A percentile compares a stretch with the other conserved stretches of the same genome.
These are phyloP conservation scores for Phyllosticta paracitricarpa DNA, from an alignment of 2,329 filamentous ascomycete genomes.

Conservation along the genomic window DNA sequence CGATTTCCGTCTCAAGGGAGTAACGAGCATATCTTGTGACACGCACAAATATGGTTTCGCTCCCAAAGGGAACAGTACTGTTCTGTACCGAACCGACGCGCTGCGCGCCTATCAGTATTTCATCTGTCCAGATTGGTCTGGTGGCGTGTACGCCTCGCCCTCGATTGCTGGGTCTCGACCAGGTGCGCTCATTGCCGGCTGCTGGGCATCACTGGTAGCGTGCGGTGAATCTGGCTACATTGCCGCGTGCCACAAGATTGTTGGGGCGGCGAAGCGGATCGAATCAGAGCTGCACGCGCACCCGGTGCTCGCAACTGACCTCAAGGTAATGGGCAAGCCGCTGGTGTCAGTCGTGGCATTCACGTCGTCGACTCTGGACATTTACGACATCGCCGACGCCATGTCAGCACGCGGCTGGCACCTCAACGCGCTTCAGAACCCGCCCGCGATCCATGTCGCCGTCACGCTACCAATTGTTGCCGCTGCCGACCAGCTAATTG, in stretches of 20 bases:
- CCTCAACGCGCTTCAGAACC: slow-evolving; percentile 84
- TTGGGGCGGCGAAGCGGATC: slow-evolving; percentile 77
- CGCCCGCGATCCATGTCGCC: slow-evolving; percentile 86
- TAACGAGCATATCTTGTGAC: slow-evolving; percentile 91
- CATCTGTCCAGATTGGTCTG: slow-evolving; percentile 87
- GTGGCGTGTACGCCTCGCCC: slow-evolving; percentile 90
- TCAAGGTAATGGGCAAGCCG: slow-evolving; percentile 74
- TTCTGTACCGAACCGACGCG: slow-evolving; percentile 73
- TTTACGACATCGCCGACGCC: slow-evolving; percentile 88
- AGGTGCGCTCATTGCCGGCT: slow-evolving; percentile 87
- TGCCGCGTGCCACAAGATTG: slow-evolving; percentile 75
- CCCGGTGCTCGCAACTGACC: slow-evolving; percentile 57
- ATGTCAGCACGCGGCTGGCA: slow-evolving; percentile 87
- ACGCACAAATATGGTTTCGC: slow-evolving; percentile 99
- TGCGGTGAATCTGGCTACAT: slow-evolving; percentile 84
- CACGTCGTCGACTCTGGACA: slow-evolving; percentile 69
- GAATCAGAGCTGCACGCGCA: slow-evolving; percentile 60
- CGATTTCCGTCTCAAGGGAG: slow-evolving; percentile 88
- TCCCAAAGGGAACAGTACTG: slow-evolving; percentile 90
- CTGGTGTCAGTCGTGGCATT: slow-evolving; percentile 89
- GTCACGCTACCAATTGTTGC: slow-evolving; percentile 80
- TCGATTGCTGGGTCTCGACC: slow-evolving; percentile 85
- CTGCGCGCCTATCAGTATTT: slow-evolving; percentile 93
- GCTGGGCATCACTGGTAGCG: slow-evolving; percentile 86
- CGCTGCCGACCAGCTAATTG: slow-evolving; percentile 68